Base-by-base conservation (phyloP, 495 filamentous ascomycete species). In the Penicillium argentinense region DNA sequence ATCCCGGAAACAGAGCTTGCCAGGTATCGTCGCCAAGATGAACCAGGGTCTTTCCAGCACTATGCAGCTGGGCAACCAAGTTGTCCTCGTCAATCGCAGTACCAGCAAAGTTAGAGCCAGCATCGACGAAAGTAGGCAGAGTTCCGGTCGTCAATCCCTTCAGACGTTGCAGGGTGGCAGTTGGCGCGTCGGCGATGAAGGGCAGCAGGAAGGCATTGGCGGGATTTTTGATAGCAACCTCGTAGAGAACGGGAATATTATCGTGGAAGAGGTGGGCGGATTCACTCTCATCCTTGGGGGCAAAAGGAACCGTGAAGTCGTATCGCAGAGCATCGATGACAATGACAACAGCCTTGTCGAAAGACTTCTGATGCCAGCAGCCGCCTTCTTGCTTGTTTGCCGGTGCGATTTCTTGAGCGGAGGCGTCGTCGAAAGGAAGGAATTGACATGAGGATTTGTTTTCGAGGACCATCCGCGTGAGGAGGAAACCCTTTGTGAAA, bases 31-130 rank as follows among this genome's bases (percentile, higher is more conserved):
- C 93, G 9, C 93, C 93, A 29, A 97, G 76, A 57, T 97, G 95
- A 19, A 91, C 95, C 38, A 97, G 77, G 48, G 77, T 86, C 73
- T 89, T 95, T 9, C 89, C 90, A 11, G 85, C 83, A 39, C 81
- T 73, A 45, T 80, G 82, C 53, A 97, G 64, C 62, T 97, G 93
- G 56, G 84, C 85, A 21, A 98, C 75, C 30, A 98, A 57, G 54
- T 97, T 98, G 62, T 98, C 93, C 68, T 98, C 93, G 42, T 97
- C 90, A 58, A 98, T 96, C n/a, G 90, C 88, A 13, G 88, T 95
- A 5, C 93, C 93, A 5, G 91, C 89, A 61, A 98, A 98, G 66
- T 92, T 97, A 17, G 88, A 95, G 3, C 93, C 93, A 9, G 86
- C 79, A 64, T 98, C 93, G 22, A 97, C 75, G 62, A 98, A 97